Conservation (phyloP, 2,329 filamentous ascomycete genomes). For the Cylindrodendrum hubeiense region DNA sequence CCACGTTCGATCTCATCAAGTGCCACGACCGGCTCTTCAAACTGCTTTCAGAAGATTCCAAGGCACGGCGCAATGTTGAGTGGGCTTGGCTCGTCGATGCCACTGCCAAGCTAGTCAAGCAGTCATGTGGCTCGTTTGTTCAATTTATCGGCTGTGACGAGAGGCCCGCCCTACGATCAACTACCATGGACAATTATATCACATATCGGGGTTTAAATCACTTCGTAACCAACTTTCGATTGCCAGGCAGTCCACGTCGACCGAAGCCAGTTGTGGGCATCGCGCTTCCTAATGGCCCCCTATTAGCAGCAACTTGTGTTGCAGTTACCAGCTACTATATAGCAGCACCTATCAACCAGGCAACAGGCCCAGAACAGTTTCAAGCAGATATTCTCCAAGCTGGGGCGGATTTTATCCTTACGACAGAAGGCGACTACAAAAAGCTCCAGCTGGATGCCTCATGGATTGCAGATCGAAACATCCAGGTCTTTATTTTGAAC, state of each 20-base stretch:
- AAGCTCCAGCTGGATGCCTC: conserved; percentile 51
- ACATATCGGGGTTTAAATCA: conserved; percentile 47
- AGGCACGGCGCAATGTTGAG: conserved; percentile 38
- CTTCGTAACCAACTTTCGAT: conserved; percentile 49
- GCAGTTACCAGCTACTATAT: conserved; percentile 64
- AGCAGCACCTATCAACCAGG: conserved; percentile 64
- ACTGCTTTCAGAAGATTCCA: conserved; percentile 51
- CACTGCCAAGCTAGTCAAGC: conserved; percentile 42
- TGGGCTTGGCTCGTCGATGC: conserved; percentile 32
- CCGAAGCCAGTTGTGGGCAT: conserved; percentile 61
- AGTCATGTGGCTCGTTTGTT: conserved; percentile 53
- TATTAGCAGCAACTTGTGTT: conserved; percentile 63
- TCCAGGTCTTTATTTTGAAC: conserved; percentile 55
- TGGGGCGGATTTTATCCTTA: conserved; percentile 60
- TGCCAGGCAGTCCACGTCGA: conserved; percentile 38
- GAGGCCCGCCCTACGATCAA: conserved; percentile 45
- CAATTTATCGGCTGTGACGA: conserved; percentile 48
- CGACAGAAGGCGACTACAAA: conserved; percentile 54
- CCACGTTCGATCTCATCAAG: conserved; percentile 46
- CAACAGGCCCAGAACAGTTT: conserved; percentile 63
- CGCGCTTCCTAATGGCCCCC: conserved; percentile 65
- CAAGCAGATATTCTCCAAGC: conserved; percentile 62
- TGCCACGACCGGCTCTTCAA: conserved; percentile 52
- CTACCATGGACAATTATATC: conserved; percentile 43
- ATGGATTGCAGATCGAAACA: conserved; percentile 48